Evolutionary conservation across 2,329 filamentous ascomycete species (phyloP).

Genomic region (Pseudogymnoascus sp.): DNA sequence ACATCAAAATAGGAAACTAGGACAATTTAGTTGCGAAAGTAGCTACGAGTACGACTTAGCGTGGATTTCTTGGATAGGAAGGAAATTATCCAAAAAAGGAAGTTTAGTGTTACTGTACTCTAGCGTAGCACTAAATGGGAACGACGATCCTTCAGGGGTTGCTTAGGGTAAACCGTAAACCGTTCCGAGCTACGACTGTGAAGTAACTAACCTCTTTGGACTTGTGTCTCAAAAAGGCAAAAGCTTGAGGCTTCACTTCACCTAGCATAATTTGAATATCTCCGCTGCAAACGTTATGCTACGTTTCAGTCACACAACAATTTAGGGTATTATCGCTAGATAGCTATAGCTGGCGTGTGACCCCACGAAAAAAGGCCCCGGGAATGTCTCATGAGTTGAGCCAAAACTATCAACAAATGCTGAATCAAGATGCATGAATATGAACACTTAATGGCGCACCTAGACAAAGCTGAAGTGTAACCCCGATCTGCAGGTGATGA

Average conservation of each 20-base stretch:
- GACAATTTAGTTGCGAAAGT: not conserved
- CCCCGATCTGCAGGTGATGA: not conserved
- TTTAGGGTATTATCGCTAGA: not conserved
- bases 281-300: not conserved
- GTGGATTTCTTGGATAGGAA: not conserved
- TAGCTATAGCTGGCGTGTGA: not conserved
- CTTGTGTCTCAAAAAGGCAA: not conserved
- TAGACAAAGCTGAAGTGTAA: not conserved
- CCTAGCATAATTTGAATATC: not conserved
- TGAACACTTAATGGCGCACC: not conserved
- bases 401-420: not conserved
- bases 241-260: not conserved
- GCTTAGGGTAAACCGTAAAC: no score
- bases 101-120: not conserved
- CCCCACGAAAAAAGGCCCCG: not conserved
- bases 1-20: not conserved
- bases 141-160: no score
- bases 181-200: not conserved
- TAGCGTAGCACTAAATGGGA: not conserved
- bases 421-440: not conserved
- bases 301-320: not conserved
- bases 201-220: not conserved
- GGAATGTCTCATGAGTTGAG: not conserved
- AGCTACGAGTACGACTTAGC: not conserved
- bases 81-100: not conserved